Conservation (phyloP, 345 rosid genomes). For the Gossypioides kirkii region DNA sequence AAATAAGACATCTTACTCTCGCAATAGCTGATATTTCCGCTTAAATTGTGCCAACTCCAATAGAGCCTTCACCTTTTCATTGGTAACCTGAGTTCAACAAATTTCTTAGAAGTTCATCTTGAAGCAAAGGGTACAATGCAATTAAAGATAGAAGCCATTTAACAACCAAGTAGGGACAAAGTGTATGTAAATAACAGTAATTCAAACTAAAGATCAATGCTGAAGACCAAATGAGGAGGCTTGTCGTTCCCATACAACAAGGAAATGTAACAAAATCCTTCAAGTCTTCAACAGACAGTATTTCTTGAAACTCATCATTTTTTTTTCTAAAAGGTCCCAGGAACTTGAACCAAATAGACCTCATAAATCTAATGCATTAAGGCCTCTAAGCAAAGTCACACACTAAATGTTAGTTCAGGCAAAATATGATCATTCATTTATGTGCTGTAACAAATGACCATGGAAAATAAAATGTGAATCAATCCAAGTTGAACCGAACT, state of each 20-base stretch:
- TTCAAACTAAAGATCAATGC: background rate
- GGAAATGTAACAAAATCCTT: background rate
- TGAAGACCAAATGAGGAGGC: background rate
- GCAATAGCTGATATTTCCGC: constrained; percentile 59
- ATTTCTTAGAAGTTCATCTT: background rate
- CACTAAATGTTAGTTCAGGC: background rate
- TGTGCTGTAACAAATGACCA: background rate
- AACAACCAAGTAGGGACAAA: background rate
- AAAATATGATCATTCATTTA: background rate
- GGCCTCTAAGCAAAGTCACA: background rate
- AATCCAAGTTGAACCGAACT: constrained; percentile 28
- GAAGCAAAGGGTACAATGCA: constrained; percentile 9
- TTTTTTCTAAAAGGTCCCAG: background rate
- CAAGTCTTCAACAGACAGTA: background rate
- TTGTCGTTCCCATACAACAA: background rate
- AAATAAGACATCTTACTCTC: constrained; percentile 47
- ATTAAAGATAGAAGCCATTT: background rate
- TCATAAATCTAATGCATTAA: background rate
- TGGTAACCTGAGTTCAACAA: constrained; percentile 58
- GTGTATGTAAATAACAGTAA: background rate
- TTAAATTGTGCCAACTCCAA: constrained; percentile 81
- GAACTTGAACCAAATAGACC: background rate
- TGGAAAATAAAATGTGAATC: background rate
- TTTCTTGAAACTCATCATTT: background rate
- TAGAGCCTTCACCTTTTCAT: constrained; percentile 93